Evolutionary conservation across 2,329 filamentous ascomycete genomes (phyloP), one percentile per base, ranked within the genome.

Genomic region (Cordyceps javanica): DNA sequence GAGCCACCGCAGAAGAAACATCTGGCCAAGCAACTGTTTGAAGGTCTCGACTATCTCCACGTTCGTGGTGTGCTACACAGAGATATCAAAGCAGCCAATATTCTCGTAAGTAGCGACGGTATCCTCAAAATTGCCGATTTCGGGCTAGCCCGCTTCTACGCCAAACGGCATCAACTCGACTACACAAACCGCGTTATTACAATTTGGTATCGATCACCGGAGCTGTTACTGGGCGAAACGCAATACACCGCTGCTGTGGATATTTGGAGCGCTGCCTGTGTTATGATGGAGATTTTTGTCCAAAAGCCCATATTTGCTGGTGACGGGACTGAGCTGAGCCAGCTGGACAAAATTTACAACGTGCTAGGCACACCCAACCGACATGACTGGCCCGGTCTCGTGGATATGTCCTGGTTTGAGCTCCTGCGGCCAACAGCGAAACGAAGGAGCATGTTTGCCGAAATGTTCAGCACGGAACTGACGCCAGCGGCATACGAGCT

Each of bases 161-260:
- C 91, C 34, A 99, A 99, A 70, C 87, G 88, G 51, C 86, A 88
- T 60, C 90, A 94, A 70, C 82, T 96, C 48, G 93, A 99, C 70
- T 99, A 99, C 71, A 99, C 94, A 2, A 99, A 99, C 69, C 89
- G 94, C 36, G 95, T 99, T 65, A 96, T 99, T 69, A 99, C 94
- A 2, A 97, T 99, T 63, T 99, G 95, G 95, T 97, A 97, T 70
- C 85, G 92, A 4, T 90, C 91, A 0, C 91, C 92, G 0, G 92
- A 97, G 70, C 80, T 97, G n/a, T 77, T 96, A 0, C 81, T 96
- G 1, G 92, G 92, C 7, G 91, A 96, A 71, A 96, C 92, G 5
- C 85, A 90, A 65, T 97, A 97, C 68, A 91, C 89, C 5, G 89
- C 90, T 0, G 90, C 90, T 2, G 91, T 96, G 14, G 92, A 97